Base-by-base conservation (phyloP, 169 alveolate genomes). In the Babesia caballi region DNA sequence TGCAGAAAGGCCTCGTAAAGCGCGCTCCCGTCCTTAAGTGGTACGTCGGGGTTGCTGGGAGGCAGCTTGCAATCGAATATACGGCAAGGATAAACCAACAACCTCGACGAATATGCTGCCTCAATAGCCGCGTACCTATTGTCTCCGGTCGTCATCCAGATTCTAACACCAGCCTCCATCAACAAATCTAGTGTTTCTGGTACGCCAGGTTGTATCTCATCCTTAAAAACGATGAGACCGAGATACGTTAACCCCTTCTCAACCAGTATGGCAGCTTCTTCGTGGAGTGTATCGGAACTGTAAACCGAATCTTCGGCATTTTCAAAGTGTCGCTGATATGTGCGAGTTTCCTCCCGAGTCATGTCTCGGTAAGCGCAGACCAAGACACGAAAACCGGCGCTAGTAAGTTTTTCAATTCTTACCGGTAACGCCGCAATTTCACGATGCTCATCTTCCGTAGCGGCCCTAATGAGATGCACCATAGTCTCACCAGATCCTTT, bases 371-470 rank as follows among this genome's bases (percentile, higher is more conserved):
- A 86, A 4, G 97, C 97, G 33, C 95, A 81, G 38, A 92, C 92
- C 73, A 97, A 88, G 0, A 98, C 95, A 78, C 99, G 92, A 51
- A 93, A 90, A 7, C 99, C 99, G 47, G 80, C 75, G 17, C 86
- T 66, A 15, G 96, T 92, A 69, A 90, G 93, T 14, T 70, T 83
- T 17, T 88, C 53, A n/a, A 88, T 41, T 33, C 77, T 75, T 42
- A 47, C 71, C 65, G 70, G 69, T 49, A 85, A 60, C 23, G 35
- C 47, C 28, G 81, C 21, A 41, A 72, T 54, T 5, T 84, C 77
- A 28, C 49, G 65, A 27, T 54, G 66, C 12, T 59, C 66, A 23
- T 76, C 67, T 25, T 47, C 51, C 27, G 50, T 23, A 19, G 58
- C 30, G 25, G 35, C 38, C 50, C 52, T 74, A 14, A 47, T 44